Base-by-base conservation (phyloP, 148 eudicot species). In the Nyssa sinensis region DNA sequence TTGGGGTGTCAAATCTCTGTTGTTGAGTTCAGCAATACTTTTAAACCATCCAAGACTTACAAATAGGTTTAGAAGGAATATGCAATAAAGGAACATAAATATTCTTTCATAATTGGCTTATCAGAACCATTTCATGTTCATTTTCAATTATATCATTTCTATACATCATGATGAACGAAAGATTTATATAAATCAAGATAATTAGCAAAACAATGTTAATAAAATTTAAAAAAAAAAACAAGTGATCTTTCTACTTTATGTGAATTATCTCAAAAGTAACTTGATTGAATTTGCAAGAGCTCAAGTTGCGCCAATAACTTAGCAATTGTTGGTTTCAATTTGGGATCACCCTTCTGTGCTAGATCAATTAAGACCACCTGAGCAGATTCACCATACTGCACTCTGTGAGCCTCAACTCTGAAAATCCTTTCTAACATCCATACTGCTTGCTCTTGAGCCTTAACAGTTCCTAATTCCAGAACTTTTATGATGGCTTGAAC, bases 401-500 rank as follows among this genome's bases (percentile, higher is more conserved):
- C 62, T 81, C 87, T 85, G 68, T 84, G 75, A 81, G 62, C 81
- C 44, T 90, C 91, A 29, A 81, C 73, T 64, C 86, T 80, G 66
- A 95, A 86, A 8, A 95, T 70, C 63, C 85, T 89, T 44, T 90
- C 96, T 84, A 95, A 58, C 47, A 92, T 89, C 94, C 96, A 90
- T 27, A 95, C 61, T 2, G 91, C 92, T 30, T 80, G 88, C 79
- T 89, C 92, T 78, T 83, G 85, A 32, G 98, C 83, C 81, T 90
- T 84, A 19, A 76, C 16, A 12, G 59, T 89, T 58, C 98, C 97
- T 27, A 39, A 53, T 71, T 80, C 87, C 34, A 92, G 24, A 19
- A 89, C 86, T 47, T 81, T 89, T 28, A 89, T 65, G 53, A 92
- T 71, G 19, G 87, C 79, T 39, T 77, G 75, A 25, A 92, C 81